Evolutionary conservation across 805 yeast genomes (phyloP).

Genomic region (Pichia rugopelliculosa): DNA sequence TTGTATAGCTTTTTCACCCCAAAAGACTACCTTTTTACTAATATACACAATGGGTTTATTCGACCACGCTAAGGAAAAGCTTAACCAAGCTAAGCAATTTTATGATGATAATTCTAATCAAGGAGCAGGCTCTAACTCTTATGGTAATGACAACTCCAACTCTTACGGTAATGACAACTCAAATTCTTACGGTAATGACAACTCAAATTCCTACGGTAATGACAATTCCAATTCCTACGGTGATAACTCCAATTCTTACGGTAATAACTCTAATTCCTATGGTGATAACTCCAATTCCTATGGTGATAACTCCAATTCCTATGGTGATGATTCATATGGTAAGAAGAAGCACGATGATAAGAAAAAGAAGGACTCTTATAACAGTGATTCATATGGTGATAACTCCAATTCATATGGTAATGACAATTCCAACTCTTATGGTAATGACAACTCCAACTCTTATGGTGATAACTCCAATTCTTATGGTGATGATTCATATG

Average conservation of each 20-base stretch:
- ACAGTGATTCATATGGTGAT: slow-evolving; percentile 16
- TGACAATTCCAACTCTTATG: slow-evolving; percentile 16
- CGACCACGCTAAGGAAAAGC: slow-evolving; percentile 1
- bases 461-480: slow-evolving; percentile 10
- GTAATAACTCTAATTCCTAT: slow-evolving; percentile 27
- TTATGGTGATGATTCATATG: slow-evolving; percentile 28
- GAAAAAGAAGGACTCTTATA: too few relatives aligned
- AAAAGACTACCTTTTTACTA: not conserved
- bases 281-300: slow-evolving; percentile 28
- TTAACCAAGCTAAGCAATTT: not conserved
- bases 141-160: slow-evolving; percentile 26
- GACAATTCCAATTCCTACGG: slow-evolving; percentile 29
- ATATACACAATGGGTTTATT: slow-evolving; percentile 15
- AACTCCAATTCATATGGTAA: slow-evolving; percentile 16
- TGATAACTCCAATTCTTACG: slow-evolving; percentile 27
- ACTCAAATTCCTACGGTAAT: slow-evolving; percentile 27
- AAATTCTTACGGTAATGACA: slow-evolving; percentile 17
- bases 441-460: slow-evolving; percentile 8
- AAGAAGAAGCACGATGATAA: slow-evolving; percentile 13
- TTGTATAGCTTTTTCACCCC: too few relatives aligned
- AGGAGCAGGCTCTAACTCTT: slow-evolving; percentile 21
- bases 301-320: slow-evolving; percentile 17
- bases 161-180: slow-evolving; percentile 27
- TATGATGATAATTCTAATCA: slow-evolving; percentile 3
- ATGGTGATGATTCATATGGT: slow-evolving; percentile 7